Percentiles rank a stretch among this genome's conserved stretches.
These are phyloP conservation scores for Cryptococcus sp. DNA, from an alignment of 1,284 basidiomycete genomes.

Conservation along the genomic window DNA sequence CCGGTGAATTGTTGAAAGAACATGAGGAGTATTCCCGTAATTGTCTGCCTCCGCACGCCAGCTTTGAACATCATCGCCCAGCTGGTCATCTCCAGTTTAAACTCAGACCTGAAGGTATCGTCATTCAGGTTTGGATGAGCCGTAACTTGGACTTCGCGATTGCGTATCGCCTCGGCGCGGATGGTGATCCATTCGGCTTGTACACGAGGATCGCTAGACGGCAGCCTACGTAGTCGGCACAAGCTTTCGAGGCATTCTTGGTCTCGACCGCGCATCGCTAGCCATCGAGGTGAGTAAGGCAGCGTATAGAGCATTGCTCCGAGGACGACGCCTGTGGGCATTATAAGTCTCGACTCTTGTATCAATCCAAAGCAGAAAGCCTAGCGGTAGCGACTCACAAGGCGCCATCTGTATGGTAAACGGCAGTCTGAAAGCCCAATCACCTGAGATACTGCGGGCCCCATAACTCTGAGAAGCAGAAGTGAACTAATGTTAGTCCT, in stretches of 20 bases:
- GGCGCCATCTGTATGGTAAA: slow-evolving; percentile 42
- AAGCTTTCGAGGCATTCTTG: slow-evolving; percentile 36
- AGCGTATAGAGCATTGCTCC: slow-evolving; percentile 50
- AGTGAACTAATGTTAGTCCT: too few relatives aligned
- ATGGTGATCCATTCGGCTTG: slow-evolving; percentile 48
- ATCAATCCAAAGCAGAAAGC: slow-evolving; percentile 10
- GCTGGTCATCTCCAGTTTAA: slow-evolving; percentile 22
- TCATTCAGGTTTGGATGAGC: slow-evolving; percentile 21
- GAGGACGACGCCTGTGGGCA: slow-evolving; percentile 9
- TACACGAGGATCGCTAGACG: slow-evolving; percentile 34
- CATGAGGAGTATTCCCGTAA: slow-evolving; percentile 32
- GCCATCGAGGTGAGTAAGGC: slow-evolving; percentile 64
- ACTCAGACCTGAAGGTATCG: slow-evolving; percentile 13
- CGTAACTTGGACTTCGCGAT: slow-evolving; percentile 19
- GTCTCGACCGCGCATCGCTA: slow-evolving; percentile 55
- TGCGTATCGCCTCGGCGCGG: slow-evolving; percentile 38
- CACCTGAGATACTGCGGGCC: slow-evolving; percentile 18
- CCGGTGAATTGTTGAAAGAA: slow-evolving; percentile 39
- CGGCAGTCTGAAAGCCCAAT: slow-evolving; percentile 37
- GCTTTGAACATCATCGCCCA: slow-evolving; percentile 35
- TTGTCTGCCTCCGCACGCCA: slow-evolving; percentile 19
- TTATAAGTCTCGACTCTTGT: background rate
- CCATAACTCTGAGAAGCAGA: slow-evolving; percentile 21
- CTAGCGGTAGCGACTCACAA: slow-evolving; percentile 8
- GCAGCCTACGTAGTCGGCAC: slow-evolving; percentile 37